Percentiles rank a stretch among this genome's conserved stretches.
These are phyloP conservation scores for Colletotrichum sp. DNA, from an alignment of 2,329 filamentous ascomycete species.

Conservation along the genomic window DNA sequence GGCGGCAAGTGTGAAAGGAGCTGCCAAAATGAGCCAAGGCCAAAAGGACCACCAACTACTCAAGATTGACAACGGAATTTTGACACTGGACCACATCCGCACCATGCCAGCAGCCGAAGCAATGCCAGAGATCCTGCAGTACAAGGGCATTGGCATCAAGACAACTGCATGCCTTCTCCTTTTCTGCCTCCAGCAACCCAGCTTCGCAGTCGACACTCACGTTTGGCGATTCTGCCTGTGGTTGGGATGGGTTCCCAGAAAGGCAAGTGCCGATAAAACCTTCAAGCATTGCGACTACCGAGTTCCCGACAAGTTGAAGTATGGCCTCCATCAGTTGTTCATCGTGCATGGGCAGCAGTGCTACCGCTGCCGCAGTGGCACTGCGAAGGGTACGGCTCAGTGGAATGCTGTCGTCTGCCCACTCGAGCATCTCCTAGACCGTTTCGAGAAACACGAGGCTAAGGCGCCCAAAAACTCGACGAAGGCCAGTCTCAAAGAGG, in stretches of 20 bases:
- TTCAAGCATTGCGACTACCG: constrained; percentile 59
- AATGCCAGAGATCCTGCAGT: constrained; percentile 54
- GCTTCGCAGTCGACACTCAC: constrained; percentile 65
- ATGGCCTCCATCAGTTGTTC: constrained; percentile 59
- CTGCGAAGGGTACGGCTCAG: constrained; percentile 61
- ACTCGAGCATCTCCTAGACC: constrained; percentile 44
- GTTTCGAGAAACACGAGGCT: constrained; percentile 22
- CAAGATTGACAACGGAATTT: constrained; percentile 60
- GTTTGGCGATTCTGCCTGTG: constrained; percentile 57
- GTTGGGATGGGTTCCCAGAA: constrained; percentile 60
- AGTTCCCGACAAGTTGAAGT: constrained; percentile 59
- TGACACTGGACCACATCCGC: constrained; percentile 61
- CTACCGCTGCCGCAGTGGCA: constrained; percentile 51
- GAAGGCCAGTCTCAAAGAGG: constrained; percentile 1
- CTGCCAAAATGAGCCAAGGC: constrained; percentile 40
- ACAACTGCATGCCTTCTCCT: constrained; percentile 62
- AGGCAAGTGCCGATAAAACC: constrained; percentile 48
- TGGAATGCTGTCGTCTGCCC: constrained; percentile 62
- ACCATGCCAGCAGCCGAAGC: constrained; percentile 49
- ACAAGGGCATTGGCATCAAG: constrained; percentile 62
- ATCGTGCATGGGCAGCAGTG: constrained; percentile 58
- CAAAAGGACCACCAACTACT: constrained; percentile 63
- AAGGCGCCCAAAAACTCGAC: constrained; percentile 16
- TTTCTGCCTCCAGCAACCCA: constrained; percentile 57
- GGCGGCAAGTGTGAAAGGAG: constrained; percentile 47